Percentiles rank a stretch among this genome's conserved stretches.
Evolutionary conservation across 371 early-diverging fungal species (phyloP).

Genomic region (Dichotomocladium elegans): DNA sequence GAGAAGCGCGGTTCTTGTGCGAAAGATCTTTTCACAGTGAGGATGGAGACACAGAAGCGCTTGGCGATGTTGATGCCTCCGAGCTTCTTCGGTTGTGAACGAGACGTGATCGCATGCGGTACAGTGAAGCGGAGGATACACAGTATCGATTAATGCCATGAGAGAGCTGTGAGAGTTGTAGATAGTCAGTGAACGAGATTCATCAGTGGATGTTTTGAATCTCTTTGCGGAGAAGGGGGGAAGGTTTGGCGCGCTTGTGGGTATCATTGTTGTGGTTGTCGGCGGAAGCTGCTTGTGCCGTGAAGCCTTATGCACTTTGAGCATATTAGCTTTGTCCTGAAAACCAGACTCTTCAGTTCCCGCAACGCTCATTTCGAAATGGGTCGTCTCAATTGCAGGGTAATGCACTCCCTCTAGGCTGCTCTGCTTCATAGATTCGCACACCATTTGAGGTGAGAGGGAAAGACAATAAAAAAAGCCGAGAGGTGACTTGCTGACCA

Average conservation of each 20-base stretch:
- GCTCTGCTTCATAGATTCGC: background rate
- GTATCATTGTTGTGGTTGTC: background rate
- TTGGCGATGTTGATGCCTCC: background rate
- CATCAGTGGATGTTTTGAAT: background rate
- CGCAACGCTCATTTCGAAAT: background rate
- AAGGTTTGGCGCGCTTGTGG: background rate
- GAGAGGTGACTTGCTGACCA: background rate
- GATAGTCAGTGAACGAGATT: slow-evolving; percentile 1
- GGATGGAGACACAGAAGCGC: slow-evolving; percentile 15
- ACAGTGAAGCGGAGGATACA: slow-evolving; percentile 18
- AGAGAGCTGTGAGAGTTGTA: slow-evolving; percentile 13
- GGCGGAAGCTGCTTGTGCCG: background rate
- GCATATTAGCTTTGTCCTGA: too few relatives aligned
- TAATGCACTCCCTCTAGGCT: background rate
- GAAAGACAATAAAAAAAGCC: slow-evolving; percentile 1
- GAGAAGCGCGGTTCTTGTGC: slow-evolving; percentile 7
- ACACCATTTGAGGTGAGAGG: background rate
- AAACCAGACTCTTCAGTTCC: background rate
- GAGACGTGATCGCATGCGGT: slow-evolving; percentile 7
- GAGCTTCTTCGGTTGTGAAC: background rate
- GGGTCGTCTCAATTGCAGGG: background rate
- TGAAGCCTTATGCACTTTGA: too few relatives aligned
- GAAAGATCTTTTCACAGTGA: slow-evolving; percentile 12
- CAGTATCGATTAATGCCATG: slow-evolving; percentile 12
- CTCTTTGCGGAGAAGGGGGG: background rate